Base-by-base conservation (phyloP, 306 rosid species). In the Fragaria ananassa region DNA sequence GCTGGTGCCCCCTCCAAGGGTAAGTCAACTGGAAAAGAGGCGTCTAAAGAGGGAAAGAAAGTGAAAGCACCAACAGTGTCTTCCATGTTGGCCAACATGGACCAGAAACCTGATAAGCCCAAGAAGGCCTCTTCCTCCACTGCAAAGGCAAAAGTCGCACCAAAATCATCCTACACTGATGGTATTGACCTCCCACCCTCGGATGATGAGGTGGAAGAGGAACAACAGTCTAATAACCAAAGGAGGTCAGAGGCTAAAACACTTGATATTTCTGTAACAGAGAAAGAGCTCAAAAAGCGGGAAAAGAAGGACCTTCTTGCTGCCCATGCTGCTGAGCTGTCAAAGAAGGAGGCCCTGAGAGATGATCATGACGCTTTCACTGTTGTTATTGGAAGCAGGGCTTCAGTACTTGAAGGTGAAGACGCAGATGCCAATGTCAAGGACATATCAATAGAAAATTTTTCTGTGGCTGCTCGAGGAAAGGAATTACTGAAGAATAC, bases 391-490 rank as follows among this genome's bases (percentile, higher is more conserved):
- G 68, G 68, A 62, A 31, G 42, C 68, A 62, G 68, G 42, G 68
- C 68, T 62, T 62, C 68, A 5, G 42, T 31, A 14, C 68, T 62
- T 5, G 68, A 62, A 13, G 68, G 68, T 29, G 68, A 62, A 62
- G 68, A 62, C 17, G 42, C 68, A 62, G 68, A 62, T 62, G 68
- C 68, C 8, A 62, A 62, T 62, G 34, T 62, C 68, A 62, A 62
- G 37, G 68, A 62, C 15, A 62, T 62, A 62, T 62, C 68, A 13
- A 62, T 62, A 62, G 68, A 62, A 5, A 62, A 39, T 7, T 62
- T 62, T 31, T 62, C 68, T 13, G 68, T 62, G 42, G 68, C 68
- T n/a, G 68, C 68, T 62, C 42, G 68, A 62, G 68, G 68, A 29
- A 62, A 62, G 42, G 68, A 62, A 62, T 39, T 62, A 31, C 68